These are phyloP conservation scores for Boletus insuetus DNA, from an alignment of 768 basidiomycete genomes.

Conservation along the genomic window DNA sequence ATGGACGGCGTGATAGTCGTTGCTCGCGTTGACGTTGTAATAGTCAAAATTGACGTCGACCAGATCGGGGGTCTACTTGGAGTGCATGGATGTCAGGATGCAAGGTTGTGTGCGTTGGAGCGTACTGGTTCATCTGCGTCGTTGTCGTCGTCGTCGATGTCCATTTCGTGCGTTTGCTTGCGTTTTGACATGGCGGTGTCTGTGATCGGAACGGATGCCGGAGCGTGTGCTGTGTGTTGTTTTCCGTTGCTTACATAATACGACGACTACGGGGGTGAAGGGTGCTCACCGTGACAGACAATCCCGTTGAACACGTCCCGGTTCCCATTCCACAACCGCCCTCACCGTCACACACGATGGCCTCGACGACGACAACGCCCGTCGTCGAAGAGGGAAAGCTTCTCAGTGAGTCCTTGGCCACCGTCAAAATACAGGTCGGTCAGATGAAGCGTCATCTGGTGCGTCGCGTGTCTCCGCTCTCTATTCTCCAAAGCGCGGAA, in stretches of 20 bases:
- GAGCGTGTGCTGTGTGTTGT: too few species aligned
- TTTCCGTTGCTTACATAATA: slow-evolving; percentile 16
- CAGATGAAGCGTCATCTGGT: slow-evolving; percentile 95
- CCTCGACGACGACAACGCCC: slow-evolving; percentile 28
- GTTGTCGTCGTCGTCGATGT: slow-evolving; percentile 36
- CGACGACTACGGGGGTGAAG: slow-evolving; percentile 3
- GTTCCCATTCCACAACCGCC: neutral
- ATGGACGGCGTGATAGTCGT: slow-evolving; percentile 88
- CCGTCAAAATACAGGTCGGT: slow-evolving; percentile 87
- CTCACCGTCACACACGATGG: slow-evolving; percentile 19
- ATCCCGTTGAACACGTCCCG: neutral
- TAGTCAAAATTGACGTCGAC: slow-evolving; percentile 69
- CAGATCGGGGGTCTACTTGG: slow-evolving; percentile 14
- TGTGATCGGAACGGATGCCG: too few species aligned
- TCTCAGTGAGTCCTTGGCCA: slow-evolving; percentile 79
- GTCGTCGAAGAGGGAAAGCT: slow-evolving; percentile 77
- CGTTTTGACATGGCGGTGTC: slow-evolving; percentile 47
- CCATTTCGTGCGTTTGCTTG: slow-evolving; percentile 40
- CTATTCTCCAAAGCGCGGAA: neutral
- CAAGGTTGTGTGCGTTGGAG: neutral
- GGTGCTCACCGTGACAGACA: neutral
- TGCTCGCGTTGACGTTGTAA: slow-evolving; percentile 75
- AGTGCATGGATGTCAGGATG: slow-evolving; percentile 5
- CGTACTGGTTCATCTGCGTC: slow-evolving; percentile 41
- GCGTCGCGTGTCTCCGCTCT: slow-evolving; percentile 28